Conservation (phyloP, 2,329 filamentous ascomycete species). For the Pseudogymnoascus sp. region DNA sequence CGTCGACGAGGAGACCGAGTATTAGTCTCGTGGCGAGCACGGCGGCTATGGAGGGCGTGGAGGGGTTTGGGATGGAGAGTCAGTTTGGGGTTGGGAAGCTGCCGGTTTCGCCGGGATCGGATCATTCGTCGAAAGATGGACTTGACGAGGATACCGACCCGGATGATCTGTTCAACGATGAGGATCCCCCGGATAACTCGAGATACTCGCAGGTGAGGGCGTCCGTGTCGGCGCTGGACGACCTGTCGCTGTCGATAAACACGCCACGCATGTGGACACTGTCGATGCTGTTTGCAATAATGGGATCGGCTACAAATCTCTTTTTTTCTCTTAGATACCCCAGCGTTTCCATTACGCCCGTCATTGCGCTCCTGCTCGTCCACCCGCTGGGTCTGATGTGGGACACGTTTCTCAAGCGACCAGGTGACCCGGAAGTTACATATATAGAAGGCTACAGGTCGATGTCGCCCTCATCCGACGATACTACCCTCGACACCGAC, state of each 20-base stretch:
- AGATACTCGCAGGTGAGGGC: slow-evolving; percentile 73
- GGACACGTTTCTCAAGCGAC: slow-evolving; percentile 61
- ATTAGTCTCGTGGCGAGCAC: not conserved
- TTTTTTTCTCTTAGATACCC: slow-evolving; percentile 89
- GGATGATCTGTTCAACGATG: slow-evolving; percentile 33
- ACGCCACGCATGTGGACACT: slow-evolving; percentile 81
- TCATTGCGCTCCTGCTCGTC: slow-evolving; percentile 77
- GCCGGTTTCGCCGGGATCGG: slow-evolving; percentile 26
- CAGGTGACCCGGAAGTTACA: slow-evolving; percentile 43
- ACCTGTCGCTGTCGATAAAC: slow-evolving; percentile 71
- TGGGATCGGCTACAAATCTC: slow-evolving; percentile 75
- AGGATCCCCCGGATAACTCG: slow-evolving; percentile 57
- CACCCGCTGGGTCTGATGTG: slow-evolving; percentile 75
- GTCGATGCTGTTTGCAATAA: slow-evolving; percentile 69
- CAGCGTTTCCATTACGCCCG: slow-evolving; percentile 79
- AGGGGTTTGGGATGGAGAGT: slow-evolving; percentile 19
- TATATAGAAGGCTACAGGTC: slow-evolving; percentile 43
- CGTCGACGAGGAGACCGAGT: slow-evolving; percentile 9
- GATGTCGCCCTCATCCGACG: slow-evolving; percentile 31
- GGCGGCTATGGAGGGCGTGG: slow-evolving; percentile 15
- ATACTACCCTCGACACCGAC: slow-evolving; percentile 24
- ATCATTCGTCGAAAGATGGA: slow-evolving; percentile 28
- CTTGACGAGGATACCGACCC: slow-evolving; percentile 24
- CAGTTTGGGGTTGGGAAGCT: slow-evolving; percentile 17
- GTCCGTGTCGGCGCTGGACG: slow-evolving; percentile 67